Evolutionary conservation across 257 asterid species (phyloP), one percentile per base, ranked within the genome.

Genomic region (Lithospermum erythrorhizon): DNA sequence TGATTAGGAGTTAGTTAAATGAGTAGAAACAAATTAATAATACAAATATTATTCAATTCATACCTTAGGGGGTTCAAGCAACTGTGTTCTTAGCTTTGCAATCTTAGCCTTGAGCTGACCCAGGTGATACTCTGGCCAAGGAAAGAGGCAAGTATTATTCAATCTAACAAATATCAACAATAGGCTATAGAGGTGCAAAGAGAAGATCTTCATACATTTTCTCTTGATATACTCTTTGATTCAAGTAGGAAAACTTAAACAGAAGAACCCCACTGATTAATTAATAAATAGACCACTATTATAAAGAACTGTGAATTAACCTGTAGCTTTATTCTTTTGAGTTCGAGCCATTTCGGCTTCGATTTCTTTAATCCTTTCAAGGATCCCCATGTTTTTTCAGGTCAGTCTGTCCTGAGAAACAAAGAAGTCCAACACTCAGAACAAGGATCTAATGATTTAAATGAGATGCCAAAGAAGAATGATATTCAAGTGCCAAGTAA

Each of bases 21-120:
- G 49, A 41, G 49, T 41, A 41, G 49, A 41, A 41, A 41, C 18
- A 41, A 41, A 41, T 13, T 2, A 0, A 41, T 53, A 53, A 10
- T 53, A 21, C 20, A 21, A 8, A 53, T 19, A 9, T 41, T 41
- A 13, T 41, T 41, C 49, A 18, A 23, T 61, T 49, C 83, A n/a
- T 81, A 89, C 98, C 79, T 93, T 93, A 21, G 98, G 97, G 55
- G 98, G 98, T 88, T 93, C 98, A 83, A 93, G 78, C 35, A 91
- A 73, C 61, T 88, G 98, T 41, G 98, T 91, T 89, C 98, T 86
- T 76, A 91, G 82, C 85, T 93, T 93, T 19, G 98, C 98, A 75
- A 93, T 81, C 86, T 93, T 93, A 65, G 98, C 98, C 86, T 91
- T 91, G 72, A 91, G 95, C 81, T 91, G 97, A 62, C 98, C 98